These are phyloP conservation scores for Ophiocordyceps camponoti-saundersi DNA, from an alignment of 2,329 filamentous ascomycete genomes.

Conservation along the genomic window DNA sequence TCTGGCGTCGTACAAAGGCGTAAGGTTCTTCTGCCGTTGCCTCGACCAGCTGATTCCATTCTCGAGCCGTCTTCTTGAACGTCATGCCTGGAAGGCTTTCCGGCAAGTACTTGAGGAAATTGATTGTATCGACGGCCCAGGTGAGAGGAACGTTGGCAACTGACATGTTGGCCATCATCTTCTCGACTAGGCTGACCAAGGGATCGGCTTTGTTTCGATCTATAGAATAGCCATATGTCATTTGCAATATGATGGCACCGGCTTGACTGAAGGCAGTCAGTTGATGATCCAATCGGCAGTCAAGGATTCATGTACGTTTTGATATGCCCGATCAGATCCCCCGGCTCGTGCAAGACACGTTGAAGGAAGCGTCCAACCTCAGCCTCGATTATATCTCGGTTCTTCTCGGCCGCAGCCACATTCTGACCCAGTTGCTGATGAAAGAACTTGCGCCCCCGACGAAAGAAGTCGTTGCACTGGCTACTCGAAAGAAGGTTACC, in stretches of 20 bases:
- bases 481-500: background rate
- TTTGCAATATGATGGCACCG: background rate
- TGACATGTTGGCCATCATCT: slow-evolving; percentile 12
- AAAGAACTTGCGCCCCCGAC: background rate
- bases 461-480: background rate
- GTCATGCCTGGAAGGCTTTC: background rate
- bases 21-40: background rate
- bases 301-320: background rate
- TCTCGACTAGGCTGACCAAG: slow-evolving; percentile 12
- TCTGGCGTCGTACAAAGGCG: background rate
- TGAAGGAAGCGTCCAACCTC: background rate
- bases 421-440: background rate
- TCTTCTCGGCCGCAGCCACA: background rate
- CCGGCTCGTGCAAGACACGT: background rate
- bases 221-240: slow-evolving; percentile 14
- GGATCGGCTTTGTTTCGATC: slow-evolving; percentile 12
- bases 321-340: background rate
- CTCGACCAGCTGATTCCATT: background rate
- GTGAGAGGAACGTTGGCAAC: slow-evolving; percentile 11
- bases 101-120: background rate
- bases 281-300: no score
- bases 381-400: background rate
- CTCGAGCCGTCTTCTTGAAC: background rate
- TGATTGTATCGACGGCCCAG: slow-evolving; percentile 14
- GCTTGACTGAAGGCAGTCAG: background rate